Evolutionary conservation across 208 protist species (phyloP), one percentile per base, ranked within the genome.

Genomic region (Acanthamoeba sp.): DNA sequence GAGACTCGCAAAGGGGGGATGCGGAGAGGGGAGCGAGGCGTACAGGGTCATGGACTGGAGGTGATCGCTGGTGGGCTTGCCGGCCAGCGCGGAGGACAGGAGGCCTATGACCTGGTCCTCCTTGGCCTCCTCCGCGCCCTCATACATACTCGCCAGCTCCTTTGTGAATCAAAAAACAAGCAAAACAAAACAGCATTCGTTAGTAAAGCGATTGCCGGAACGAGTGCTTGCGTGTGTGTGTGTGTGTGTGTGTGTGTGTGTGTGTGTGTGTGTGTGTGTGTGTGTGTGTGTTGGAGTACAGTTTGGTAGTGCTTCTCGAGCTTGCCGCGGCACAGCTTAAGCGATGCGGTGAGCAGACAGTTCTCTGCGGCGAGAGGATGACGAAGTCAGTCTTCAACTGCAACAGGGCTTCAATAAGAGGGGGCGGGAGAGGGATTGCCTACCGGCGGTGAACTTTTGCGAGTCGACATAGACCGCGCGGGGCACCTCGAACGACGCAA

Each of bases 401-500:
- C 16, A 24, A 64, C 20, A 64, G 57, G 24, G 57, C 16, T 16
- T n/a, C 20, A 64, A 24, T n/a, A 24, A 64, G 69, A 78, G 34
- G 69, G 12, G 16, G 27, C 24, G 10, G 22, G 27, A 38, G 27
- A 27, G 29, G 27, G 16, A 78, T 78, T 29, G 16, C 48, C 12
- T 45, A 84, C 73, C 73, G 20, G 73, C 38, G 27, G 78, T 87
- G 38, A 87, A 87, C 42, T 24, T 12, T 6, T 59, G n/a, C 1
- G 78, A 5, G 14, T 87, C 78, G n/a, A 87, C 38, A 52, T 36
- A 10, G 48, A 87, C 27, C 14, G 42, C 78, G 42, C 78, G 78
- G 5, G 78, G 78, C 10, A 87, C 42, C 78, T 87, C 78, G n/a
- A 59, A 87, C 42, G 78, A 87, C 20, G 78, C 42, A 27, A 87